These are phyloP conservation scores for Nakaseomyces kungkrabaensis DNA, from an alignment of 1,139 yeast species.

Conservation along the genomic window DNA sequence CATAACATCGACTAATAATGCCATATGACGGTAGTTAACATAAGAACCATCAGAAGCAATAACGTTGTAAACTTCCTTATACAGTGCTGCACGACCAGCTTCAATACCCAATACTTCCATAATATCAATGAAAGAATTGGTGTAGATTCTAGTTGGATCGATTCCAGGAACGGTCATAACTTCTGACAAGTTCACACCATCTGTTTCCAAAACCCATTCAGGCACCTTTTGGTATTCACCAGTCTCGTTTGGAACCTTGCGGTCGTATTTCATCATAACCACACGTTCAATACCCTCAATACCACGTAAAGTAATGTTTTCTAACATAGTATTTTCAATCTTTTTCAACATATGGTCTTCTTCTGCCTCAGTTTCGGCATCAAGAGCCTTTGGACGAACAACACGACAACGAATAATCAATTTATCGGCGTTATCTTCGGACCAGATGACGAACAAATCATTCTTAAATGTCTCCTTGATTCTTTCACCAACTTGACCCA, in stretches of 20 bases:
- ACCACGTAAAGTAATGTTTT: slow-evolving; percentile 90
- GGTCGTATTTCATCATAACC: slow-evolving; percentile 77
- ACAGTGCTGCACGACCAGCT: slow-evolving; percentile 92
- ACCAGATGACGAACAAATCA: slow-evolving; percentile 95
- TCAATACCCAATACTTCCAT: slow-evolving; percentile 95
- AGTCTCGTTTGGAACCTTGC: slow-evolving; percentile 62
- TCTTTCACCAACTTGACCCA: slow-evolving; percentile 97
- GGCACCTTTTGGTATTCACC: slow-evolving; percentile 86
- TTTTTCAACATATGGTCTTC: slow-evolving; percentile 95
- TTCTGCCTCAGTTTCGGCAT: slow-evolving; percentile 90
- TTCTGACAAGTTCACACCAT: slow-evolving; percentile 92
- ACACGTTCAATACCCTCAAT: slow-evolving; percentile 88
- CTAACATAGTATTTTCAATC: slow-evolving; percentile 93
- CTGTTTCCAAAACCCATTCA: slow-evolving; percentile 98
- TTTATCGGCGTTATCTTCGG: slow-evolving; percentile 97
- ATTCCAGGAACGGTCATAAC: slow-evolving; percentile 95
- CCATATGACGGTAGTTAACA: slow-evolving; percentile 97
- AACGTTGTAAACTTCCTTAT: slow-evolving; percentile 88
- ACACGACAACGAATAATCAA: slow-evolving; percentile 97
- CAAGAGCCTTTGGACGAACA: slow-evolving; percentile 86
- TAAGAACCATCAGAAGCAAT: slow-evolving; percentile 99
- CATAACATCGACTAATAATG: slow-evolving; percentile 94
- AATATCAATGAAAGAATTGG: slow-evolving; percentile 93
- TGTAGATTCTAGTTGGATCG: slow-evolving; percentile 79
- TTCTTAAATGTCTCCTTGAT: slow-evolving; percentile 89